Evolutionary conservation across 164 flowering plant species (phyloP), one percentile per base, ranked within the genome.

Genomic region (Tetracentron sinense): DNA sequence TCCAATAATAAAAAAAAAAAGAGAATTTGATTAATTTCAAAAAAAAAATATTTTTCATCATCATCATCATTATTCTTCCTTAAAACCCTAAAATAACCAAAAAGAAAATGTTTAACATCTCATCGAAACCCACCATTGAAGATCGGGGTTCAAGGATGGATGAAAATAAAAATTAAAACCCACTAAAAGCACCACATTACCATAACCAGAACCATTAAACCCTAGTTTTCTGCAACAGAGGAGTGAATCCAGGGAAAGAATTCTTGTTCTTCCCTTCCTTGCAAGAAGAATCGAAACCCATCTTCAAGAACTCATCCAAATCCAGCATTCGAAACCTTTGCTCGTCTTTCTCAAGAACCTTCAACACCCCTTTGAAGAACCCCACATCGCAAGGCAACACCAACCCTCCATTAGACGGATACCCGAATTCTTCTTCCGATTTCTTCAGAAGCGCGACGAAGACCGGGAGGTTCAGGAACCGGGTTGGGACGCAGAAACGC

Each of bases 341-440:
- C 63, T 81, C 81, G 60, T 75, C 74, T 29, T 60, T 74, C 42
- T 74, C 64, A 0, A 78, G 58, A 26, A 60, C 6, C 51, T 50
- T 68, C 66, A 81, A 27, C 7, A 78, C 62, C 42, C 71, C 51
- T 7, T 62, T 54, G 61, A 80, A 78, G 38, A 80, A 73, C 6
- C 51, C 73, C 19, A 74, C 81, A 6, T 81, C 77, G 48, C 78
- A 81, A 0, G 81, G 85, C 10, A 81, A 35, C 0, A 67, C 68
- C 0, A 79, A 67, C 11, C 78, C 82, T 3, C 82, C 81, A 12
- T 26, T 42, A 35, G 42, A 22, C 35, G 47, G 61, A 56, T 55
- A 75, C 58, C 79, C 82, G 54, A 62, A 77, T 60, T 79, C 81
- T 27, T 81, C 85, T 42, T 69, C 79, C 0, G 82, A 58, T 30